Base-by-base conservation (phyloP, 805 yeast species). In the Metschnikowia arizonensis region DNA sequence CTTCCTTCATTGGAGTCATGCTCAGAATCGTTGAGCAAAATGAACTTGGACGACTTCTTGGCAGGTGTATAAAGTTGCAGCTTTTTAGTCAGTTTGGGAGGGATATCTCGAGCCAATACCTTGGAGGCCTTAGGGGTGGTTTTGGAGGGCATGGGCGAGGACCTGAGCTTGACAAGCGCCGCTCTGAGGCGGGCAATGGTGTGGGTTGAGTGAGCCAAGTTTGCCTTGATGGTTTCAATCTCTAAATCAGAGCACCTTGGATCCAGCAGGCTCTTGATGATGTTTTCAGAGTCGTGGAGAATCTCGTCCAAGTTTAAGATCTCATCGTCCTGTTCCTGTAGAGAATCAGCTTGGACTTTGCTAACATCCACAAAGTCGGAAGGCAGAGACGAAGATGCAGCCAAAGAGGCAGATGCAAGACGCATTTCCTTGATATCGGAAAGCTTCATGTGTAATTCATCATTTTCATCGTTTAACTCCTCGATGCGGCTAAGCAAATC, bases 381-480 rank as follows among this genome's bases (percentile, higher is more conserved):
- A 4, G 21, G 42, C 9, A 23, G 30, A 7, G 42, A 18, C 11
- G 32, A 32, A 5, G 29, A 14, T 2, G 15, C 24, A 10, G 40
- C 28, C n/a, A 12, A n/a, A 19, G 10, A 23, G 9, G 41, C 23
- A 8, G n/a, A n/a, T 1, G 15, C 33, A 3, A 32, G 43, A n/a
- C 40, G 10, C 25, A n/a, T 9, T 43, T 54, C 44, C 40, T 50
- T 44, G 40, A 50, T 14, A 23, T 46, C 44, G 47, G 59, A 40
- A 15, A 67, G 42, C 41, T 73, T 68, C 49, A 66, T 60, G 55
- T 74, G 78, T 44, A 83, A 65, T 18, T 69, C 68, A 51, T 82
- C 85, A 61, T 84, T 84, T 57, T 83, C 89, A 54, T 82, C 84
- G 58, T 84, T 85, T 49, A 85, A 64, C 39, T 78, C 82, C 26